These are phyloP conservation scores for Akanthomyces dipterigenus DNA, from an alignment of 2,329 filamentous ascomycete genomes.

Conservation along the genomic window DNA sequence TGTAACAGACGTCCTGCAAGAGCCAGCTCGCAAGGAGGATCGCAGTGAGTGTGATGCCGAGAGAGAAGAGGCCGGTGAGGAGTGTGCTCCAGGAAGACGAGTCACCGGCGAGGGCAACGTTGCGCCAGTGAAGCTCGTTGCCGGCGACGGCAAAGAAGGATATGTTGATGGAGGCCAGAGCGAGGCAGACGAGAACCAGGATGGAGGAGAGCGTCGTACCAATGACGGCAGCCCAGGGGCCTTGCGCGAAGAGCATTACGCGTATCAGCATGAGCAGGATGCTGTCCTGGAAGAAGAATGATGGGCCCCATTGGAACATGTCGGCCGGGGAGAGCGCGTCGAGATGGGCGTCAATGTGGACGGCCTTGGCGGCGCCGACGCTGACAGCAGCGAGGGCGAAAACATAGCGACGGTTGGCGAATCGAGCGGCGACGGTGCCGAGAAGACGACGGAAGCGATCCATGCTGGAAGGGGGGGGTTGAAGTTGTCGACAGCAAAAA, in stretches of 20 bases:
- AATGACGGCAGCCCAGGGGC: not conserved
- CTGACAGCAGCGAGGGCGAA: conserved; percentile 12
- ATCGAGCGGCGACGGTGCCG: conserved; percentile 5
- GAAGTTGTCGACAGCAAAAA: not conserved
- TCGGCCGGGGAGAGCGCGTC: conserved; percentile 10
- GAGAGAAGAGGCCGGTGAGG: conserved; percentile 24
- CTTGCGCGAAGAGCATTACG: conserved; percentile 7
- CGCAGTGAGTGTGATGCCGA: conserved; percentile 15
- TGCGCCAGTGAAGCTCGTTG: conserved; percentile 29
- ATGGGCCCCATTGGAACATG: conserved; percentile 10
- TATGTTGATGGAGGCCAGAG: conserved; percentile 19
- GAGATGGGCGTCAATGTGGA: conserved; percentile 13
- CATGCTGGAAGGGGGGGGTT: not conserved
- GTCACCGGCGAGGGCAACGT: conserved; percentile 25
- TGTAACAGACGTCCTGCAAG: conserved; percentile 19
- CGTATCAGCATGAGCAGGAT: conserved; percentile 10
- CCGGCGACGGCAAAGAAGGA: conserved; percentile 24
- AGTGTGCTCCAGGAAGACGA: conserved; percentile 24
- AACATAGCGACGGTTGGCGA: conserved; percentile 12
- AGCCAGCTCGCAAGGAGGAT: conserved; percentile 19
- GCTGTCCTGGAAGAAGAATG: conserved; percentile 13
- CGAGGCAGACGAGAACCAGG: conserved; percentile 7
- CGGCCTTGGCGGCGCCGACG: conserved; percentile 12
- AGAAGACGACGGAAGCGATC: conserved; percentile 3
- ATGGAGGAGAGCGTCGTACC: conserved; percentile 1